Conservation (phyloP, 768 basidiomycete genomes). For the Mycena pura region DNA sequence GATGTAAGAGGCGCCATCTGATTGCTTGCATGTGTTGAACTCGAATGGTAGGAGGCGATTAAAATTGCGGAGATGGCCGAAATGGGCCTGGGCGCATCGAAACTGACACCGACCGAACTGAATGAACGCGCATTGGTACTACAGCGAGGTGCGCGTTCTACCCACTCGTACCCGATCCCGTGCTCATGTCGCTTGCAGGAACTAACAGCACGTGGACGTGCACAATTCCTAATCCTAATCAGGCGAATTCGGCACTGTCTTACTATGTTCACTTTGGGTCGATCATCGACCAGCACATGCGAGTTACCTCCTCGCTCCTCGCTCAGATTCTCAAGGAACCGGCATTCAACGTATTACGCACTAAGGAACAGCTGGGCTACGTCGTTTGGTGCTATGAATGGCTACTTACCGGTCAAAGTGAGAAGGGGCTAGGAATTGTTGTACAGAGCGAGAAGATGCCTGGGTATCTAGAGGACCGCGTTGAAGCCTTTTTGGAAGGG, state of each 20-base stretch:
- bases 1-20: constrained; percentile 59
- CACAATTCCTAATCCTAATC: constrained; percentile 79
- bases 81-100: constrained; percentile 59
- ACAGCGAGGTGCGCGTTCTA: constrained; percentile 59
- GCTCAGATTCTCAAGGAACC: constrained; percentile 90
- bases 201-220: constrained; percentile 72
- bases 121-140: constrained; percentile 68
- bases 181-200: constrained; percentile 47
- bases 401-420: constrained; percentile 66
- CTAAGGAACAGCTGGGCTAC: constrained; percentile 96
- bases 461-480: constrained; percentile 88
- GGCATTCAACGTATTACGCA: constrained; percentile 88
- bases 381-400: constrained; percentile 72
- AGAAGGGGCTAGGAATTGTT: constrained; percentile 80
- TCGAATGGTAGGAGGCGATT: constrained; percentile 70
- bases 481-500: constrained; percentile 84
- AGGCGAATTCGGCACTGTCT: constrained; percentile 85
- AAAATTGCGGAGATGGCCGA: constrained; percentile 76
- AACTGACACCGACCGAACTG: constrained; percentile 62
- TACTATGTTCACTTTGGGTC: constrained; percentile 88
- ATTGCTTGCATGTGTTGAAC: not conserved
- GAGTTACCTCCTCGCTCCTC: constrained; percentile 75
- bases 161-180: not conserved
- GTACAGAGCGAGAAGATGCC: constrained; percentile 82
- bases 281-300: constrained; percentile 62